Conservation (phyloP, 108 stramenopile genomes). For the Bacterosira constricta region DNA sequence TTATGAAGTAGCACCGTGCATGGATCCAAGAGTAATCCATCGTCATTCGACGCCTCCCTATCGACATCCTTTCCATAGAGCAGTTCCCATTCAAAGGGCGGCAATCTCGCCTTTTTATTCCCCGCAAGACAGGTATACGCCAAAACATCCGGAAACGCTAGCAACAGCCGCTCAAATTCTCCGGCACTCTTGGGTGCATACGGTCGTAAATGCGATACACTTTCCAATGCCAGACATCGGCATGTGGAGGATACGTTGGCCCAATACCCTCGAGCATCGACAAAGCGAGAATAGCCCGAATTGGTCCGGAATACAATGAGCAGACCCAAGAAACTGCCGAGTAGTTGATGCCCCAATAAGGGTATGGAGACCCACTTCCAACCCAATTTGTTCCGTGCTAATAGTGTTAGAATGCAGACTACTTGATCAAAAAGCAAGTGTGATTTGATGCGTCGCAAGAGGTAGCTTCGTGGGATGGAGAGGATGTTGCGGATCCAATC, state of each 20-base stretch:
- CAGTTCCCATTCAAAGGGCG: conserved; percentile 30
- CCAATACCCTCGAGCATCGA: conserved; percentile 68
- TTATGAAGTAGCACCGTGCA: conserved; percentile 3
- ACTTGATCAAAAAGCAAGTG: conserved; percentile 45
- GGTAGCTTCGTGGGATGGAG: conserved; percentile 40
- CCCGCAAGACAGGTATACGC: conserved; percentile 41
- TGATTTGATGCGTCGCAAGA: conserved; percentile 52
- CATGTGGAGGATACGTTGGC: conserved; percentile 38
- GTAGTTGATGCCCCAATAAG: conserved; percentile 51
- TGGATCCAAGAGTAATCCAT: conserved; percentile 1
- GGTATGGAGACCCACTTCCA: conserved; percentile 21
- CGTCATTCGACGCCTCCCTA: not conserved
- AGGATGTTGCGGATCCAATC: conserved; percentile 63
- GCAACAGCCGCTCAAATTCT: conserved; percentile 37
- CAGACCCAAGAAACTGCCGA: conserved; percentile 61
- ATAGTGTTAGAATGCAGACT: conserved; percentile 17
- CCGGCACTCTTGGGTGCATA: conserved; percentile 25
- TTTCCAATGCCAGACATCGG: conserved; percentile 56
- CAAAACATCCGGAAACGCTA: conserved; percentile 49
- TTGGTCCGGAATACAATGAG: conserved; percentile 84
- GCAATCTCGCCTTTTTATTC: conserved; percentile 16
- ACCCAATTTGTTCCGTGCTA: not conserved
- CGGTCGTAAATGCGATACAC: conserved; percentile 26
- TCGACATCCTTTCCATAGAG: conserved; percentile 32
- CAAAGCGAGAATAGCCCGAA: conserved; percentile 63